Conservation (phyloP, 1,139 yeast species). For the Yamadazyma dendronema region DNA sequence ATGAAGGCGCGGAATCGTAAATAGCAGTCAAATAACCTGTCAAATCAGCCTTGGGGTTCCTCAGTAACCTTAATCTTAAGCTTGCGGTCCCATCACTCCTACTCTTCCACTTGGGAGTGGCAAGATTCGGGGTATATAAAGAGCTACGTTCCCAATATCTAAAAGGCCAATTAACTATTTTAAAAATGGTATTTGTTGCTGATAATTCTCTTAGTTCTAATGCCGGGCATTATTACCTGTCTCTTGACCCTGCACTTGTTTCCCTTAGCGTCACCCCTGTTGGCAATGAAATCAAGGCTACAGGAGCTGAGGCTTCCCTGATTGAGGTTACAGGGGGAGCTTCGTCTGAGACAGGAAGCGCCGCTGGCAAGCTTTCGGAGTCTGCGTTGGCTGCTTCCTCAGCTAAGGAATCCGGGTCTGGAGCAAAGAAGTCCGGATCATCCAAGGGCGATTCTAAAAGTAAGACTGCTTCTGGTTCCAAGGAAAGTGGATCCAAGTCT, state of each 20-base stretch:
- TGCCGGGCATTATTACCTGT: background rate
- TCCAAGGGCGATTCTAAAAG: too few relatives aligned
- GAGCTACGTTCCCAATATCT: too few relatives aligned
- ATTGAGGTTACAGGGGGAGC: background rate
- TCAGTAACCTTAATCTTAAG: background rate
- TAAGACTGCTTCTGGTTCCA: too few relatives aligned
- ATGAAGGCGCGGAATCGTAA: background rate
- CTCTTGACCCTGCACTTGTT: background rate
- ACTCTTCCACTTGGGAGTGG: too few relatives aligned
- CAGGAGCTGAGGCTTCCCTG: background rate
- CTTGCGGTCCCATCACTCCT: background rate
- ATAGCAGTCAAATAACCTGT: background rate
- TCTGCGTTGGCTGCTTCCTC: too few relatives aligned
- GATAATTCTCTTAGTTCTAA: background rate
- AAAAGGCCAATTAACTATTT: too few relatives aligned
- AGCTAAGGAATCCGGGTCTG: too few relatives aligned
- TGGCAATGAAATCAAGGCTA: background rate
- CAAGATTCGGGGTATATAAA: too few relatives aligned
- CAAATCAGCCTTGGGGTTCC: background rate
- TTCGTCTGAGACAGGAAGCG: background rate
- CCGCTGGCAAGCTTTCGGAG: too few relatives aligned
- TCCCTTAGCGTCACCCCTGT: background rate
- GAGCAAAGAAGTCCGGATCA: too few relatives aligned
- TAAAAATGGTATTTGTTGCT: background rate
- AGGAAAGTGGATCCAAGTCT: too few relatives aligned